Evolutionary conservation across 139 green algal genomes (phyloP).

Genomic region (Chlorella sorokiniana): DNA sequence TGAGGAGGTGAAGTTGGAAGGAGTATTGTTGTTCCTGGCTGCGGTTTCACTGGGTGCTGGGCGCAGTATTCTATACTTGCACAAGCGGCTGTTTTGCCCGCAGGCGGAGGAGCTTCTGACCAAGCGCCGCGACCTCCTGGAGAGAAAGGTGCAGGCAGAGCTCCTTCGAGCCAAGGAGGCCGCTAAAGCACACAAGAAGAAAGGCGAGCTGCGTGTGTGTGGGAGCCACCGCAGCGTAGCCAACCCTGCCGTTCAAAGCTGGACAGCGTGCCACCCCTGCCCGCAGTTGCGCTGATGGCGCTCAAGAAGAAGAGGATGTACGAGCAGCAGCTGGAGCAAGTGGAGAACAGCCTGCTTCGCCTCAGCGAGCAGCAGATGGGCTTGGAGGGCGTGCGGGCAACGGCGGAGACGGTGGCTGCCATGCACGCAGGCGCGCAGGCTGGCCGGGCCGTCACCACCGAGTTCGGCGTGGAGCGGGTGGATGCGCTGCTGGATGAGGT

Average conservation of each 20-base stretch:
- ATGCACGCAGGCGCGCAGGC: conserved; percentile 74
- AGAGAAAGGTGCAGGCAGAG: conserved; percentile 83
- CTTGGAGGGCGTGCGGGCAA: conserved; percentile 86
- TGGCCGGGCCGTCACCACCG: conserved; percentile 69
- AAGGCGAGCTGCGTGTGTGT: conserved; percentile 24
- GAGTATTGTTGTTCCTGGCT: too few relatives aligned
- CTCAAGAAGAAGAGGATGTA: conserved; percentile 95
- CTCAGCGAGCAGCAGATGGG: conserved; percentile 92
- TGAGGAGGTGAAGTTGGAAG: too few relatives aligned
- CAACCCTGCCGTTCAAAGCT: background rate
- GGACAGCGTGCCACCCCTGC: background rate
- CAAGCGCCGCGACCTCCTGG: conserved; percentile 83
- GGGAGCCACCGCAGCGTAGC: background rate
- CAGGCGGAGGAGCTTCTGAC: conserved; percentile 90
- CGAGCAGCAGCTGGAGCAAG: conserved; percentile 77
- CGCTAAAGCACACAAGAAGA: conserved; percentile 84
- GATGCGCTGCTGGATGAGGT: background rate
- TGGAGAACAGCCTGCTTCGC: conserved; percentile 89
- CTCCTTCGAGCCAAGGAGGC: conserved; percentile 84
- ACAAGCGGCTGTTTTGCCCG: background rate
- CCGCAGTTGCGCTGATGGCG: conserved; percentile 76
- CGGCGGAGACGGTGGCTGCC: conserved; percentile 68
- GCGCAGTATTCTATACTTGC: too few relatives aligned
- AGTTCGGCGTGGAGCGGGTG: background rate
- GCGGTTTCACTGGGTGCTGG: too few relatives aligned